A percentile compares a stretch with the other conserved stretches of the same genome.
Evolutionary conservation across 2,329 filamentous ascomycete species (phyloP).

Genomic region (Penicillium vulpinum): DNA sequence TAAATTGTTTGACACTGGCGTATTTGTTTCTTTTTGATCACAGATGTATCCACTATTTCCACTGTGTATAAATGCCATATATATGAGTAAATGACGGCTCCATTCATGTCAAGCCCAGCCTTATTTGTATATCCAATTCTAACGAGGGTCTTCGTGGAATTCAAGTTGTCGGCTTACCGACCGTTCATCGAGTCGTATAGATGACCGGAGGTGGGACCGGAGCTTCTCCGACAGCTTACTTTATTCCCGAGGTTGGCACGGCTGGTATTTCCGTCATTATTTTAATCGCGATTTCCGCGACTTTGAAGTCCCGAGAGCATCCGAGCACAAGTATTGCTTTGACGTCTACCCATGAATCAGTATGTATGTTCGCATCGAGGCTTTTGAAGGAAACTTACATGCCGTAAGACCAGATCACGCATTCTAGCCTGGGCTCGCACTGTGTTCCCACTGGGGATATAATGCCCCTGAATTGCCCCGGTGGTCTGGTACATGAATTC

Average conservation of each 20-base stretch:
- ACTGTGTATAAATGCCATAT: neutral
- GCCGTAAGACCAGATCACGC: neutral
- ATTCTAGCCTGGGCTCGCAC: neutral
- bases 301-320: neutral
- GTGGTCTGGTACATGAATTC: neutral
- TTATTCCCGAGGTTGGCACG: neutral
- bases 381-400: neutral
- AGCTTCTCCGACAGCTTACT: neutral
- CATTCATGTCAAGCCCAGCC: neutral
- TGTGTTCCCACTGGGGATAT: neutral
- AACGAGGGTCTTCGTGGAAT: too few species aligned
- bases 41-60: neutral
- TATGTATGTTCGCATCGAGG: neutral
- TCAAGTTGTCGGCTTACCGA: neutral
- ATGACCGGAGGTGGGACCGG: neutral
- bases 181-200: neutral
- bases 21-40: constrained; percentile 1
- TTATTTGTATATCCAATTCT: neutral
- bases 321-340: neutral
- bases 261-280: neutral
- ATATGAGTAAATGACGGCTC: neutral
- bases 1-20: constrained; percentile 8
- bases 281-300: neutral
- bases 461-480: neutral
- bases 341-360: neutral